A percentile compares a stretch with the other conserved stretches of the same genome.
phyloP scores from a whole-genome alignment of 2,329 filamentous ascomycete species.

The Myrmaecium sp. region DNA sequence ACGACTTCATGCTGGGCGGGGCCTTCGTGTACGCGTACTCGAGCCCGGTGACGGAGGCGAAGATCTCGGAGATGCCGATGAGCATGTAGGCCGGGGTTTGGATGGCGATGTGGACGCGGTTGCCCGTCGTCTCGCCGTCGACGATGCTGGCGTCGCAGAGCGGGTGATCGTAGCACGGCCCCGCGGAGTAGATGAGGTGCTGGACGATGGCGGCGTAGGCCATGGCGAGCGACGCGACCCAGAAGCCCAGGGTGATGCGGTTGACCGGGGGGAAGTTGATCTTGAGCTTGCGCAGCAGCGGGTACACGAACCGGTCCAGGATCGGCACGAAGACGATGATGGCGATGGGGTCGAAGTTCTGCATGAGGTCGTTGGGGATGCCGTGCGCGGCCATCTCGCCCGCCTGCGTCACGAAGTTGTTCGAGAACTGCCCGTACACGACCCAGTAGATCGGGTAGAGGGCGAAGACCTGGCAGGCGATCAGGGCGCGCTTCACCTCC shows the following conservation, averaged over 20 bases:
- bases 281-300: constrained; percentile 21
- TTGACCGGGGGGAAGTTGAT: constrained; percentile 34
- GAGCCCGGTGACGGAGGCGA: constrained; percentile 29
- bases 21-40: constrained; percentile 33
- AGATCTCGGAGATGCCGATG: constrained; percentile 30
- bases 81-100: constrained; percentile 31
- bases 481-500: constrained; percentile 48
- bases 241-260: constrained; percentile 35
- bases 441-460: constrained; percentile 32
- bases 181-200: constrained; percentile 37
- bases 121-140: constrained; percentile 12
- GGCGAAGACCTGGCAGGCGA: constrained; percentile 51
- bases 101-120: constrained; percentile 27
- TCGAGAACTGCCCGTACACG: constrained; percentile 23
- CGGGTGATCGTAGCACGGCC: constrained; percentile 33
- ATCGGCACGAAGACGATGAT: constrained; percentile 31
- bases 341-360: constrained; percentile 29
- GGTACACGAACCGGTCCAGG: constrained; percentile 26
- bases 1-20: constrained; percentile 29
- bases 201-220: constrained; percentile 40
- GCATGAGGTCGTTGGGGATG: constrained; percentile 31
- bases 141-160: constrained; percentile 15
- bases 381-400: constrained; percentile 27
- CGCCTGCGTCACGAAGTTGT: constrained; percentile 29
- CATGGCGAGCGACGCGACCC: constrained; percentile 34